Base-by-base conservation (phyloP, 441 rosid genomes). In the Lepidium campestre region DNA sequence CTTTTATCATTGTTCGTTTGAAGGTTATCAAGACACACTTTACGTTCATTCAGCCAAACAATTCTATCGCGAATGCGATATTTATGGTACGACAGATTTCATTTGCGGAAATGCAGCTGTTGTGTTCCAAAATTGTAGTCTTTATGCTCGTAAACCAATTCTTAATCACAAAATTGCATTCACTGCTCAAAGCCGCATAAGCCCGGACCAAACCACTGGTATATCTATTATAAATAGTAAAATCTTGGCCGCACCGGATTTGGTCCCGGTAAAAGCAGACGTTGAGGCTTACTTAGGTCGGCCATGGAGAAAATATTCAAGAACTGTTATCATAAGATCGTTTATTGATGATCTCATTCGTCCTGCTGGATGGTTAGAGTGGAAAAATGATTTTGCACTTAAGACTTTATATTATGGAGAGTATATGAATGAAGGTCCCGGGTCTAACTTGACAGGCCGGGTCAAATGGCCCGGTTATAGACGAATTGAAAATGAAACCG, bases 381-480 rank as follows among this genome's bases (percentile, higher is more conserved):
- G 85, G 89, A 2, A 74, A 4, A 67, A 67, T 0, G 44, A 29
- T 0, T 77, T 70, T 67, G 81, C 77, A 4, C 49, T 82, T 50
- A 47, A 36, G 19, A 80, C 81, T 0, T 67, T 84, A 2, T 79
- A 75, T 60, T 84, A 80, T 8, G 83, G 82, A 36, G 86, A 84
- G 75, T 84, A 80, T 2, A 48, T 23, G 78, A 84, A 84, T 65
- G 44, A 52, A 13, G 86, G 89, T 0, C 65, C 79, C 1, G 83
- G 87, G 17, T 61, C 90, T 10, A 76, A 73, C 37, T 73, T 79
- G 13, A 72, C 69, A 1, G 55, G 53, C 10, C 74, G 90, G 46
- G 85, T 85, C 44, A 63, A 67, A n/a, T 85, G 89, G 89, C 70
- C 84, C 12, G 84, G 87, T 56, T 85, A 68, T 29, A 62, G 57